Evolutionary conservation across 75 land plant genomes (phyloP).

Genomic region (Cupressus sempervirens): DNA sequence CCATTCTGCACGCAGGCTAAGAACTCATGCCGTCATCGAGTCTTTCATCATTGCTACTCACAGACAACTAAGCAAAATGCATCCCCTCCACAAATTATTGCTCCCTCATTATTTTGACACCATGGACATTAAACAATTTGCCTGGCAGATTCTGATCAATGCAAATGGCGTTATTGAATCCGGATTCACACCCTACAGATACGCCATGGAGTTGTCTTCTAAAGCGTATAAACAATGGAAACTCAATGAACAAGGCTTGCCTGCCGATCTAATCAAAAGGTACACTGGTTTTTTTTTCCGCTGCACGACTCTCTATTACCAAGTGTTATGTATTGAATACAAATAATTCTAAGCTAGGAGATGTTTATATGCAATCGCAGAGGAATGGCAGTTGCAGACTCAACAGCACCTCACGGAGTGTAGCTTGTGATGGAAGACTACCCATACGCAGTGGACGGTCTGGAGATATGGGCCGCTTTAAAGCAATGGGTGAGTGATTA

Average conservation of each 20-base stretch:
- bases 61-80: constrained; percentile 29
- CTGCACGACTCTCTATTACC: too few species aligned
- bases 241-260: constrained; percentile 33
- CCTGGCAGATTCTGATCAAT: constrained; percentile 28
- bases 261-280: constrained; percentile 32
- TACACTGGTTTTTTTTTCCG: not conserved
- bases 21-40: constrained; percentile 32
- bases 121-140: constrained; percentile 35
- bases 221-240: constrained; percentile 20
- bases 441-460: too few species aligned
- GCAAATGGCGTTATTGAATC: constrained; percentile 25
- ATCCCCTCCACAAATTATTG: constrained; percentile 24
- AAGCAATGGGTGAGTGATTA: constrained; percentile 29
- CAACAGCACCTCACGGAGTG: constrained; percentile 31
- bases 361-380: constrained; percentile 7
- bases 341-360: too few species aligned
- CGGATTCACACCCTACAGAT: constrained; percentile 18
- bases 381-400: constrained; percentile 48
- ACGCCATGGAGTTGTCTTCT: constrained; percentile 29
- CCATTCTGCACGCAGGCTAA: constrained; percentile 18
- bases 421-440: constrained; percentile 22
- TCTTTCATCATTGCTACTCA: constrained; percentile 39
- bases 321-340: too few species aligned
- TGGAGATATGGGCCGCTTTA: constrained; percentile 3
- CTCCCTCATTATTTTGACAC: constrained; percentile 35